Conservation (phyloP, 2,329 filamentous ascomycete genomes). For the Pezicula rhizophila region DNA sequence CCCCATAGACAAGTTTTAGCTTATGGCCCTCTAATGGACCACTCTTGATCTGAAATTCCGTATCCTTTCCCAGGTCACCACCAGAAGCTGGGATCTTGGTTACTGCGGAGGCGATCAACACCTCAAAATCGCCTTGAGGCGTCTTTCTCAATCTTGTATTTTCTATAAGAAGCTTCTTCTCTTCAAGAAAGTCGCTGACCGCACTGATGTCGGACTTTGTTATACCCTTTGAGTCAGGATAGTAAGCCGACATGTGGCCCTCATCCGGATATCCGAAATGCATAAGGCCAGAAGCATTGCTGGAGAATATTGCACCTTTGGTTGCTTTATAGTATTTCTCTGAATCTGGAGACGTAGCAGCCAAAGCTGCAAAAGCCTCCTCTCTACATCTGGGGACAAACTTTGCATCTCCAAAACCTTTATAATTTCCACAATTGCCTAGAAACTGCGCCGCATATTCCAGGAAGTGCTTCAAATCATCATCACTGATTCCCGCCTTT, state of each 20-base stretch:
- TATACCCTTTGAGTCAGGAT: slow-evolving; percentile 69
- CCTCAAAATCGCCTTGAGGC: slow-evolving; percentile 57
- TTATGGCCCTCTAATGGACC: slow-evolving; percentile 60
- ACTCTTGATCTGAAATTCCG: slow-evolving; percentile 52
- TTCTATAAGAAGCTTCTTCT: slow-evolving; percentile 65
- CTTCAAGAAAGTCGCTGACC: slow-evolving; percentile 66
- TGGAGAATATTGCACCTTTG: slow-evolving; percentile 66
- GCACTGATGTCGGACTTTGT: slow-evolving; percentile 69
- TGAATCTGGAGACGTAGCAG: slow-evolving; percentile 52
- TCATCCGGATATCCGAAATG: slow-evolving; percentile 70
- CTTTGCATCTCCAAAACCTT: slow-evolving; percentile 80
- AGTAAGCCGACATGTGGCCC: slow-evolving; percentile 77
- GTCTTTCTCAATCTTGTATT: slow-evolving; percentile 72
- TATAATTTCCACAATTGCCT: slow-evolving; percentile 76
- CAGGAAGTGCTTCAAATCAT: slow-evolving; percentile 62
- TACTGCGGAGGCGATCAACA: slow-evolving; percentile 67
- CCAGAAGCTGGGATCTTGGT: slow-evolving; percentile 53
- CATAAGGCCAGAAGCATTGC: slow-evolving; percentile 57
- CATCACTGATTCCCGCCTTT: slow-evolving; percentile 57
- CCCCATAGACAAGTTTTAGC: slow-evolving; percentile 67
- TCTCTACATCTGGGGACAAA: slow-evolving; percentile 69
- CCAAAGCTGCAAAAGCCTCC: slow-evolving; percentile 58
- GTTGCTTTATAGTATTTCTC: slow-evolving; percentile 61
- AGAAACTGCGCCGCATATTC: slow-evolving; percentile 76
- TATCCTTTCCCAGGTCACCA: slow-evolving; percentile 63